Percentiles rank a stretch among this genome's conserved stretches.
Evolutionary conservation across 306 rosid species (phyloP).

Genomic region (Cicer chorassanicum): DNA sequence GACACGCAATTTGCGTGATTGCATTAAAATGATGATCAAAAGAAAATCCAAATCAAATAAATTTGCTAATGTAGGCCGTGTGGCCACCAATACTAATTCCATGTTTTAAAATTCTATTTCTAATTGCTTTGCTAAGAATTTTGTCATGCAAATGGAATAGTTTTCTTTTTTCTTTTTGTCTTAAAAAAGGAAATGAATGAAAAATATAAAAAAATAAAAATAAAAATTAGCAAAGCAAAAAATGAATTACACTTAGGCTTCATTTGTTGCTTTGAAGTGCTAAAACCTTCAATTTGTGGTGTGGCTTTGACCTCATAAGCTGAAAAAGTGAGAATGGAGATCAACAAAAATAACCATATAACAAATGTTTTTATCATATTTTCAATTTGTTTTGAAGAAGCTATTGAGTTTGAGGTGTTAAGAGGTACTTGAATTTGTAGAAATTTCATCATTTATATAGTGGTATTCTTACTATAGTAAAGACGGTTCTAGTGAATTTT

Average conservation of each 20-base stretch:
- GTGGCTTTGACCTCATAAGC: slow-evolving; percentile 40
- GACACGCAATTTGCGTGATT: no score
- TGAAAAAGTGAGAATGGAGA: slow-evolving; percentile 43
- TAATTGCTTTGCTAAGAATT: no score
- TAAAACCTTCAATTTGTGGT: slow-evolving; percentile 25
- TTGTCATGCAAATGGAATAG: no score
- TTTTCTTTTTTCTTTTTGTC: no score
- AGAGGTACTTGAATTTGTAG: slow-evolving; percentile 12
- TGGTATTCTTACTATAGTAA: slow-evolving; percentile 3
- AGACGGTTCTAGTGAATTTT: background rate
- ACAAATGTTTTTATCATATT: slow-evolving; percentile 41
- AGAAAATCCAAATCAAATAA: no score
- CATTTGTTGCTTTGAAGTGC: slow-evolving; percentile 34
- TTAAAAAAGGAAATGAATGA: no score
- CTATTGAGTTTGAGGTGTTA: slow-evolving; percentile 12
- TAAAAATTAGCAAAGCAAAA: background rate
- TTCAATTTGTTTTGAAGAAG: slow-evolving; percentile 22
- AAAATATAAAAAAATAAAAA: background rate
- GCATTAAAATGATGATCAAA: no score
- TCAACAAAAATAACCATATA: slow-evolving; percentile 43
- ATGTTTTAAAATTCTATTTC: no score
- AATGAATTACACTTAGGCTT: slow-evolving; percentile 45
- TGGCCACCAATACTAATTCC: no score
- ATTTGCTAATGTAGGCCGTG: no score
- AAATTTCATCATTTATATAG: slow-evolving; percentile 50